These are phyloP conservation scores for Liquidambar formosana DNA, from an alignment of 164 flowering plant genomes.

Conservation along the genomic window DNA sequence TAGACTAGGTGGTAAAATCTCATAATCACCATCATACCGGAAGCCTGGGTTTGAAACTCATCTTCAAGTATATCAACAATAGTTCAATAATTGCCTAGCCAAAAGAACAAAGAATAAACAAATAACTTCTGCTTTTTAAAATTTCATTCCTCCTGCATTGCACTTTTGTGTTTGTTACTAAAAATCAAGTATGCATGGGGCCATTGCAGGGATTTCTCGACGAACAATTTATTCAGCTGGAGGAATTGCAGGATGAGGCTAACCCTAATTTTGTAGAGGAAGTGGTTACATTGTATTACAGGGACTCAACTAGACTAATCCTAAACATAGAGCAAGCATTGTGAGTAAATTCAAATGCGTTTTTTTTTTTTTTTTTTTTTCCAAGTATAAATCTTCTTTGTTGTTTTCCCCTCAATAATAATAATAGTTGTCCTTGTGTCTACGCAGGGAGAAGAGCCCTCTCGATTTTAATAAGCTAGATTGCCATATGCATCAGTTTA, in stretches of 20 bases:
- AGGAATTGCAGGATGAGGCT: conserved; percentile 66
- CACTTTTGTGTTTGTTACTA: background rate
- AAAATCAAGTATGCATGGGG: background rate
- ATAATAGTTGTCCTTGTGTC: background rate
- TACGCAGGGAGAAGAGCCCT: conserved; percentile 51
- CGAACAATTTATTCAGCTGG: conserved; percentile 66
- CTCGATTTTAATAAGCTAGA: conserved; percentile 59
- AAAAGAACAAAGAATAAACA: too few species aligned
- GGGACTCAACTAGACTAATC: conserved; percentile 56
- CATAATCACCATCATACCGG: too few species aligned
- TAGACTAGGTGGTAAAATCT: too few species aligned
- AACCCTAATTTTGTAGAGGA: conserved; percentile 85
- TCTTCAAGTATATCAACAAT: too few species aligned
- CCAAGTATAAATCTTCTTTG: too few species aligned
- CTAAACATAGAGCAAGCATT: conserved; percentile 54
- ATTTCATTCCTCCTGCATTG: too few species aligned
- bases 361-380: background rate
- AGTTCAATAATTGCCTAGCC: too few species aligned
- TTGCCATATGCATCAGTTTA: conserved; percentile 64
- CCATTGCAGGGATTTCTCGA: conserved; percentile 61
- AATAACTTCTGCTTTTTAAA: too few species aligned
- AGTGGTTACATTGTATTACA: conserved; percentile 57
- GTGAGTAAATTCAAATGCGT: conserved; percentile 30
- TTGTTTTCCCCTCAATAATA: too few species aligned
- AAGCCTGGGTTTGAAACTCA: too few species aligned